Evolutionary conservation across 352 stramenopile genomes (phyloP), one percentile per base, ranked within the genome.

Genomic region (Pilasporangium apinafurcum): DNA sequence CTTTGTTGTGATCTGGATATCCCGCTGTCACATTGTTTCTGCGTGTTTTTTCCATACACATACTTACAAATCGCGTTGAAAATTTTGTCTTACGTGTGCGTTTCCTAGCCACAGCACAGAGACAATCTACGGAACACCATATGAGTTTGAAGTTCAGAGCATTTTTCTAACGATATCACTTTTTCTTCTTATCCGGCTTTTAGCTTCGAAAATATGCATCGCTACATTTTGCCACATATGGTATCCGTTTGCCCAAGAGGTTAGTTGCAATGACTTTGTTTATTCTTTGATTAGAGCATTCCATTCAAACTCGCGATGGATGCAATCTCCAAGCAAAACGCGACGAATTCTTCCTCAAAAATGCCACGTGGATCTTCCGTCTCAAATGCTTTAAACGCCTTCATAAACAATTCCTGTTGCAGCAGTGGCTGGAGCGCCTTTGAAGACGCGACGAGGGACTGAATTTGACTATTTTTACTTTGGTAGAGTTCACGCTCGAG

Each of bases 301-400:
- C 59, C 61, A 34, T 80, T 80, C 29, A 80, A 48, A 25, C 59
- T 28, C 9, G 67, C 67, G 13, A 80, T 62, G 3, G 61, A 45
- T 0, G 74, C 77, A 20, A 77, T 82, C 41, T 90, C 77, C 2
- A 85, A 55, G 33, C 77, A 90, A 24, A 90, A 87, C 22, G 57
- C 59, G 10, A 90, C 68, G 53, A 90, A 90, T 16, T 90, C 77
- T 32, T 85, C 67, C 18, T 79, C 61, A 5, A 47, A 70, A 38
- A 90, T 90, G 1, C 77, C 77, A 5, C 64, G 64, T 9, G 59
- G 59, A 32, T 86, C 69, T 20, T 68, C 35, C 3, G 77, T 65
- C 48, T 85, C 71, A 32, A 86, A 83, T 24, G 61, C 63, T 1
- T 44, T 54, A 35, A 90, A 87, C 29, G 77, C 77, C 16, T 73